These are phyloP conservation scores for Aspergillus persii DNA, from an alignment of 2,329 filamentous ascomycete species.

Conservation along the genomic window DNA sequence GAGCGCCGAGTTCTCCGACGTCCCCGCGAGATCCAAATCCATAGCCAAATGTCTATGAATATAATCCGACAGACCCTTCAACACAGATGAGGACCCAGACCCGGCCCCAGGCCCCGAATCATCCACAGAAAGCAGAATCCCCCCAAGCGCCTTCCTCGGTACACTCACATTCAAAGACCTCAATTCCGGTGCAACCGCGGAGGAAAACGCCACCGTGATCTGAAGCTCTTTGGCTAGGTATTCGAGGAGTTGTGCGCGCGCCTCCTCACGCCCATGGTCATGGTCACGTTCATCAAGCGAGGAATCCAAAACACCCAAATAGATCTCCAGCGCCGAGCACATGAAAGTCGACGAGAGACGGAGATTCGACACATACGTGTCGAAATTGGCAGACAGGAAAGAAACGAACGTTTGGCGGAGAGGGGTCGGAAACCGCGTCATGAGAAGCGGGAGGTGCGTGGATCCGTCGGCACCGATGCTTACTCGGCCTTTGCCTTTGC, in stretches of 20 bases:
- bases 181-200: slow-evolving; percentile 33
- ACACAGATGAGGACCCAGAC: slow-evolving; percentile 14
- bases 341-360: slow-evolving; percentile 46
- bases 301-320: slow-evolving; percentile 21
- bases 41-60: slow-evolving; percentile 40
- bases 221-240: slow-evolving; percentile 39
- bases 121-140: slow-evolving; percentile 16
- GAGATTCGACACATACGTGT: slow-evolving; percentile 48
- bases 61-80: slow-evolving; percentile 34
- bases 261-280: background rate
- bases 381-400: slow-evolving; percentile 52
- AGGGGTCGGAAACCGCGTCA: slow-evolving; percentile 51
- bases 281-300: no score
- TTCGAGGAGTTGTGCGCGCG: slow-evolving; percentile 20
- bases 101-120: slow-evolving; percentile 3
- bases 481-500: background rate
- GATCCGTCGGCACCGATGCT: slow-evolving; percentile 22
- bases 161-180: slow-evolving; percentile 35
- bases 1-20: background rate
- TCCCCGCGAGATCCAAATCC: slow-evolving; percentile 33
- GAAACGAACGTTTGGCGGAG: slow-evolving; percentile 50
- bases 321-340: slow-evolving; percentile 44
- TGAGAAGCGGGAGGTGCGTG: slow-evolving; percentile 50
- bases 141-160: slow-evolving; percentile 27
- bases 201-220: slow-evolving; percentile 38